A percentile compares a stretch with the other conserved stretches of the same genome.
These are phyloP conservation scores for Boletus patriciae DNA, from an alignment of 768 basidiomycete genomes.

Conservation along the genomic window DNA sequence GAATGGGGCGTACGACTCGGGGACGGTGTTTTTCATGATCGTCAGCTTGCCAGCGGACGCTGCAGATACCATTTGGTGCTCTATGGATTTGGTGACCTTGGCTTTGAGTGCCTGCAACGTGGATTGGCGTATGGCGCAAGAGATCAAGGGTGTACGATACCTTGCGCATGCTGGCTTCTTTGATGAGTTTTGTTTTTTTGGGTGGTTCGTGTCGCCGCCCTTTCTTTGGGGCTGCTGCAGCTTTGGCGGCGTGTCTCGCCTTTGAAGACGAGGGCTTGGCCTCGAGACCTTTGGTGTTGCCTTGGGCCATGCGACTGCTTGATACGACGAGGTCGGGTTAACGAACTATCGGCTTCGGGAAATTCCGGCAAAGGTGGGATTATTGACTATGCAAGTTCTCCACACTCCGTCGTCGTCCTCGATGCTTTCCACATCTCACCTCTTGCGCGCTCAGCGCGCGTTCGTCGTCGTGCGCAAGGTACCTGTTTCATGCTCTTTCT, in stretches of 20 bases:
- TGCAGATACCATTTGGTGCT: constrained; percentile 85
- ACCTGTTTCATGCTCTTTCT: background rate
- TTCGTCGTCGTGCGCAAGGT: constrained; percentile 50
- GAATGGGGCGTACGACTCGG: constrained; percentile 25
- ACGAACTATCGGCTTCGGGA: constrained; percentile 17
- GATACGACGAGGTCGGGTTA: background rate
- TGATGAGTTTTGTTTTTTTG: constrained; percentile 72
- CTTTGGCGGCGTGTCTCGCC: constrained; percentile 60
- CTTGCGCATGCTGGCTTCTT: constrained; percentile 76
- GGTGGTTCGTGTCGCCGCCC: constrained; percentile 77
- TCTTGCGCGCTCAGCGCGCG: constrained; percentile 55
- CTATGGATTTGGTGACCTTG: constrained; percentile 91
- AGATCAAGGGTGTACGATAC: constrained; percentile 36
- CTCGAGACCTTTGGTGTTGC: constrained; percentile 77
- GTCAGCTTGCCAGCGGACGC: constrained; percentile 88
- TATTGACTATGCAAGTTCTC: constrained; percentile 1
- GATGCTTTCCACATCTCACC: constrained; percentile 47
- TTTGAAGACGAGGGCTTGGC: constrained; percentile 47
- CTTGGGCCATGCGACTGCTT: constrained; percentile 76
- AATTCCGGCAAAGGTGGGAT: constrained; percentile 21
- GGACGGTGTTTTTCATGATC: constrained; percentile 76
- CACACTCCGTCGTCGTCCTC: constrained; percentile 15
- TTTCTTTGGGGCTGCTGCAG: constrained; percentile 73
- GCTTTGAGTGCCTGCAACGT: constrained; percentile 69
- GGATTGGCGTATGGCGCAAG: background rate